phyloP scores from a whole-genome alignment of 148 eudicot species.

The Agrostemma githago region DNA sequence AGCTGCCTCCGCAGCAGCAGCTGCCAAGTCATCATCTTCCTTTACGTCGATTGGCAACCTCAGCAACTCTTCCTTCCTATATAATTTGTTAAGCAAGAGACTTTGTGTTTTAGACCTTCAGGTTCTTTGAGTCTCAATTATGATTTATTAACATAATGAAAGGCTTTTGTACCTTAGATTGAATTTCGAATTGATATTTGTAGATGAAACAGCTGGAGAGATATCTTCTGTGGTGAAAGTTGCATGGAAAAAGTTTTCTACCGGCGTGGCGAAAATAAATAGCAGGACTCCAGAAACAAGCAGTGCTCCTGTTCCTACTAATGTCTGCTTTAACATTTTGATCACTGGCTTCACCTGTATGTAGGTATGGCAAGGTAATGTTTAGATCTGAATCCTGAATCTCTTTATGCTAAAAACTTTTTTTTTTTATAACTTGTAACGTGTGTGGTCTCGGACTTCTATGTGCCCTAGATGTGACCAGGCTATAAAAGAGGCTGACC shows the following conservation, averaged over 20 bases:
- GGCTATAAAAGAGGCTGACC: too few relatives aligned
- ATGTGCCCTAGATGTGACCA: too few relatives aligned
- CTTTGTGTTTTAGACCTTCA: background rate
- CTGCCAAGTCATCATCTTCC: conserved; percentile 78
- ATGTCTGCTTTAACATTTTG: conserved; percentile 87
- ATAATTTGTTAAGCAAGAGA: background rate
- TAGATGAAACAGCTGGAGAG: conserved; percentile 31
- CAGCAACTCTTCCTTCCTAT: conserved; percentile 78
- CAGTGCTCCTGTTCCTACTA: conserved; percentile 80
- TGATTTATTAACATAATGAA: background rate
- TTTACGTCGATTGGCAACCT: conserved; percentile 69
- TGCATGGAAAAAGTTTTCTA: conserved; percentile 58
- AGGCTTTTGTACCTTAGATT: conserved; percentile 46
- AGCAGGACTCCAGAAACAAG: conserved; percentile 64
- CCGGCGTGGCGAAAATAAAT: conserved; percentile 81
- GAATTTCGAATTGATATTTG: conserved; percentile 42
- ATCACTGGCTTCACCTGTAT: conserved; percentile 89
- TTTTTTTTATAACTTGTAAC: background rate
- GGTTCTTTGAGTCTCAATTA: background rate
- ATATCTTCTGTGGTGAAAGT: conserved; percentile 36
- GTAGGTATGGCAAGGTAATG: background rate
- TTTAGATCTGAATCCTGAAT: background rate
- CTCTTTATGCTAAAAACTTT: background rate
- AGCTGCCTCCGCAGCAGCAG: conserved; percentile 96
- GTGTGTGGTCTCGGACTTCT: background rate